These are phyloP conservation scores for Citrullus mucosospermus DNA, from an alignment of 306 rosid genomes.

Conservation along the genomic window DNA sequence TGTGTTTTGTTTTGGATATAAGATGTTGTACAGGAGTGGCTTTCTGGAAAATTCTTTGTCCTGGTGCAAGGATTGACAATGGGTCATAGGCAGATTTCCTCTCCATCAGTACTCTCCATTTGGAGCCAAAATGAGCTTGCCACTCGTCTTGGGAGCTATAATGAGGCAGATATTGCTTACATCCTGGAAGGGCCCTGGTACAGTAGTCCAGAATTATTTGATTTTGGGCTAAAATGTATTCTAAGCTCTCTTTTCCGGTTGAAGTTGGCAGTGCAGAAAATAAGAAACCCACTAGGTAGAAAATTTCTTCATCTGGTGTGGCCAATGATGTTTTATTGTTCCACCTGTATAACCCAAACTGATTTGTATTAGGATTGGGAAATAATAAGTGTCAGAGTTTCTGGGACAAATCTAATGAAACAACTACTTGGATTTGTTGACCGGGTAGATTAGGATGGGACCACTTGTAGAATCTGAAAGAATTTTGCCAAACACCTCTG, in stretches of 20 bases:
- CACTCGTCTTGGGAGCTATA: conserved; percentile 57
- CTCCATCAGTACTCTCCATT: conserved; percentile 41
- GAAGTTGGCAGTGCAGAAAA: conserved; percentile 61
- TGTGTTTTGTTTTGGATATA: conserved; percentile 1
- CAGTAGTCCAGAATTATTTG: conserved; percentile 48
- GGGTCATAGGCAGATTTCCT: conserved; percentile 78
- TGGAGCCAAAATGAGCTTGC: conserved; percentile 67
- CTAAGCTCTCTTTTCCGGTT: conserved; percentile 45
- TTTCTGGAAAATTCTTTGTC: conserved; percentile 77
- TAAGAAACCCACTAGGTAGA: conserved; percentile 65
- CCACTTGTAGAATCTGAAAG: conserved; percentile 54
- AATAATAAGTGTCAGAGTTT: neutral
- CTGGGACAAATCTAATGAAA: neutral
- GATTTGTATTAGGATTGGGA: neutral
- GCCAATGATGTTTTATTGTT: conserved; percentile 65
- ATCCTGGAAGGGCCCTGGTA: conserved; percentile 26
- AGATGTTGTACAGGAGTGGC: conserved; percentile 13
- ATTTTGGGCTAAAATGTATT: conserved; percentile 48
- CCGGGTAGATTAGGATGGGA: conserved; percentile 79
- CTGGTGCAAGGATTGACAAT: conserved; percentile 78
- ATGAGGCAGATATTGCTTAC: conserved; percentile 80
- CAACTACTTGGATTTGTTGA: conserved; percentile 68
- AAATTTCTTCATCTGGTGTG: conserved; percentile 75
- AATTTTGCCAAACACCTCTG: conserved; percentile 64
- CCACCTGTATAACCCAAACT: conserved; percentile 47